Evolutionary conservation across 208 protist species (phyloP).

Genomic region (Lotmaria passim): DNA sequence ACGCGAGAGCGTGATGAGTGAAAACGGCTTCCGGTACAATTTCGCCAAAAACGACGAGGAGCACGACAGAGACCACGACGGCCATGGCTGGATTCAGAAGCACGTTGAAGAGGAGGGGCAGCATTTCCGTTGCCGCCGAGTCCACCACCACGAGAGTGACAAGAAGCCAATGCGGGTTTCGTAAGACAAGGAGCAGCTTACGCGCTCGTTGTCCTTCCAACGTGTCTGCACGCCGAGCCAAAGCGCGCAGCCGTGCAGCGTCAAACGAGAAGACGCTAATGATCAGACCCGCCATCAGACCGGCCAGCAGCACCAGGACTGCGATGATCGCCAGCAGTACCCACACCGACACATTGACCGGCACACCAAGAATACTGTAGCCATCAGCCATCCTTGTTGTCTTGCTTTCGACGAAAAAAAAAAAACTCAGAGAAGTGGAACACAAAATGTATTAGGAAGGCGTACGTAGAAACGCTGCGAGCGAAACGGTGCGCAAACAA

Average conservation of each 20-base stretch:
- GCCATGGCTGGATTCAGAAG: slow-evolving; percentile 57
- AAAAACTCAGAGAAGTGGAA: not conserved
- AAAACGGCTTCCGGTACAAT: slow-evolving; percentile 82
- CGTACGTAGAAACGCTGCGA: too few species aligned
- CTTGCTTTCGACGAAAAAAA: not conserved
- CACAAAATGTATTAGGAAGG: too few species aligned
- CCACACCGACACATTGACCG: slow-evolving; percentile 43
- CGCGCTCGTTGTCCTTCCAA: slow-evolving; percentile 46
- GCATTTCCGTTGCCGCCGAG: slow-evolving; percentile 64
- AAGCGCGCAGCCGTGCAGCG: slow-evolving; percentile 44
- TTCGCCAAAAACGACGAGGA: slow-evolving; percentile 74
- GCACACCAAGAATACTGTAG: slow-evolving; percentile 51
- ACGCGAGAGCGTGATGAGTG: slow-evolving; percentile 58
- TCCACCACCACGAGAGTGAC: slow-evolving; percentile 69
- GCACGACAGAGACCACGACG: slow-evolving; percentile 56
- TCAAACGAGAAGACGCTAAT: slow-evolving; percentile 77
- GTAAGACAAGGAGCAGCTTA: slow-evolving; percentile 52
- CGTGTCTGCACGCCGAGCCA: slow-evolving; percentile 38
- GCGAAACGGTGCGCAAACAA: too few species aligned
- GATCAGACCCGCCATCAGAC: slow-evolving; percentile 69
- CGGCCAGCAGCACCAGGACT: slow-evolving; percentile 51
- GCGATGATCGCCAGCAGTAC: slow-evolving; percentile 40
- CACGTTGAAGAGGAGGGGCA: slow-evolving; percentile 73
- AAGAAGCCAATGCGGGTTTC: slow-evolving; percentile 72
- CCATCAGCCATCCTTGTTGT: slow-evolving; percentile 16